Percentiles rank a stretch among this genome's conserved stretches.
phyloP scores from a whole-genome alignment of 805 yeast genomes.

The Cyberlindnera samutprakarnensis region DNA sequence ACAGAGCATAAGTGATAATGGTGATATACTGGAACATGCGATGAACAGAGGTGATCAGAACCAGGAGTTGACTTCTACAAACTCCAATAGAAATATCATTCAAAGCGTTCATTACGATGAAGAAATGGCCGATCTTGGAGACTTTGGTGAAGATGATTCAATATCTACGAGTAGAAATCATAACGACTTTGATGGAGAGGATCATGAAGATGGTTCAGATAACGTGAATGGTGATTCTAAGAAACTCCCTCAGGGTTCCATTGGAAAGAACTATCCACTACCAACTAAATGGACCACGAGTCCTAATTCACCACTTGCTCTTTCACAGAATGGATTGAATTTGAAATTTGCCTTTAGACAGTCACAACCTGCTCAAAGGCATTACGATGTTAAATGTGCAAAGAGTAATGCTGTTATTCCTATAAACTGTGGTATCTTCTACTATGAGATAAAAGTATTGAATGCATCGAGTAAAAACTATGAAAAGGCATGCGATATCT shows the following conservation, averaged over 20 bases:
- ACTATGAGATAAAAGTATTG: constrained; percentile 39
- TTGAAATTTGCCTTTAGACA: constrained; percentile 10
- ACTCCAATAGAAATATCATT: constrained; percentile 1
- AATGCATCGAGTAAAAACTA: constrained; percentile 28
- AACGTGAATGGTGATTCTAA: no score
- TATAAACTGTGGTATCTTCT: constrained; percentile 37
- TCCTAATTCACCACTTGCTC: constrained; percentile 2
- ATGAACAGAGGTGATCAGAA: constrained; percentile 6
- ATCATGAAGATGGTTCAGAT: constrained; percentile 3
- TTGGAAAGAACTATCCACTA: constrained; percentile 10
- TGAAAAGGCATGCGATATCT: constrained; percentile 25
- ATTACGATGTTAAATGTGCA: constrained; percentile 18
- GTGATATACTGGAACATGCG: not conserved
- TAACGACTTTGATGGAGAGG: constrained; percentile 4
- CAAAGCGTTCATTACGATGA: constrained; percentile 1
- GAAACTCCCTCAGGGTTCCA: no score
- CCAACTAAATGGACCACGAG: constrained; percentile 15
- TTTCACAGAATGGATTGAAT: constrained; percentile 8
- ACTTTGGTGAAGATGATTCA: constrained; percentile 8
- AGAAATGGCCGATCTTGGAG: not conserved
- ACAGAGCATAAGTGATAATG: constrained; percentile 4
- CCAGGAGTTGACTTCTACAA: constrained; percentile 11
- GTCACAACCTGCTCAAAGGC: constrained; percentile 1
- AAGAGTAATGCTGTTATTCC: constrained; percentile 31
- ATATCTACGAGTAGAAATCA: no score